Evolutionary conservation across 2,329 filamentous ascomycete species (phyloP).

Genomic region (Lachnellula subtilissima): DNA sequence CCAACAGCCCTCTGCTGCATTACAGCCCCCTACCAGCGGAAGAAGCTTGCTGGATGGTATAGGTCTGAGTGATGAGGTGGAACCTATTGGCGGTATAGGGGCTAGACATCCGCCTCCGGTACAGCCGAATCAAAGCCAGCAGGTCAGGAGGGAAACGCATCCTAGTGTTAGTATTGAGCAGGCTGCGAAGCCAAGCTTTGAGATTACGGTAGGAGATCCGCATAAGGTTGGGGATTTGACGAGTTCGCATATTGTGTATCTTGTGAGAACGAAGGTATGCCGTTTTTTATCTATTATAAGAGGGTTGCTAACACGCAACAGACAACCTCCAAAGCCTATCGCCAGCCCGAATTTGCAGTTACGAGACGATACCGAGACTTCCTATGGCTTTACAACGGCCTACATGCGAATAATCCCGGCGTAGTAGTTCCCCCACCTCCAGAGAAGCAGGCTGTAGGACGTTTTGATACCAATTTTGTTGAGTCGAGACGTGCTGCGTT

Average conservation of each 20-base stretch:
- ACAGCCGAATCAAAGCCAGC: constrained; percentile 50
- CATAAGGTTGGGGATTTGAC: constrained; percentile 97
- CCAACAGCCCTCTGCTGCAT: constrained; percentile 33
- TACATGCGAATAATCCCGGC: constrained; percentile 92
- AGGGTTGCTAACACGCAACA: constrained; percentile 35
- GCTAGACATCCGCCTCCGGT: constrained; percentile 64
- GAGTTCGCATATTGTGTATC: constrained; percentile 96
- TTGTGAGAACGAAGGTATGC: constrained; percentile 81
- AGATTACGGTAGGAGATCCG: constrained; percentile 89
- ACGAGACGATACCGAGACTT: constrained; percentile 95
- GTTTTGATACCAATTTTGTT: constrained; percentile 95
- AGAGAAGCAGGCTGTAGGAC: constrained; percentile 94
- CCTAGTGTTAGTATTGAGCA: constrained; percentile 90
- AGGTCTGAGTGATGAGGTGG: constrained; percentile 64
- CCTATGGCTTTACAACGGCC: constrained; percentile 91
- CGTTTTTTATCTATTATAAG: background rate
- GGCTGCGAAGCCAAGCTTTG: constrained; percentile 85
- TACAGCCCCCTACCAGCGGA: constrained; percentile 41
- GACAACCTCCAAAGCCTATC: constrained; percentile 96
- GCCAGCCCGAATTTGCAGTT: constrained; percentile 86
- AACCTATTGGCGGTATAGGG: constrained; percentile 37
- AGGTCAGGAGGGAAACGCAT: constrained; percentile 48
- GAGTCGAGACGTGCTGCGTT: constrained; percentile 85
- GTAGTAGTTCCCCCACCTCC: constrained; percentile 93
- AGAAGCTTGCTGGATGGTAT: constrained; percentile 57